Evolutionary conservation across 1,284 basidiomycete species (phyloP), one percentile per base, ranked within the genome.

Genomic region (Ceratobasidium sp.): DNA sequence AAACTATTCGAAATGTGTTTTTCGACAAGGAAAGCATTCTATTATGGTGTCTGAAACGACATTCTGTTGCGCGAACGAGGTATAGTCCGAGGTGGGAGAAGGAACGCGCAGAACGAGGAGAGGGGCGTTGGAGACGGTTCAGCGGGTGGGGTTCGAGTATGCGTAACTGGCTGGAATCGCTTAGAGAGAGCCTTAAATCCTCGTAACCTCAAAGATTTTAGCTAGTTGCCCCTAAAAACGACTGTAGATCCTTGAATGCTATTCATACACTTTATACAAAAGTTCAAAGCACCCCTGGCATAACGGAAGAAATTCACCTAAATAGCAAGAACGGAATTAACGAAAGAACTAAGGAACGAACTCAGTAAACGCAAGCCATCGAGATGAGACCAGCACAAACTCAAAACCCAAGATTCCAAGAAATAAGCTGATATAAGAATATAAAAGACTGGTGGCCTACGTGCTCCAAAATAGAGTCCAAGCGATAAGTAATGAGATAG

Each of bases 51-150:
- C 40, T 76, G 28, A 46, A 46, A 26, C 61, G 51, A 15, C 72
- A 66, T 33, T n/a, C 44, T 28, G 23, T 20, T n/a, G 46, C 33
- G 5, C 60, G 72, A 33, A 56, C 13, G 40, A 49, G 44, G 39
- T 40, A 76, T 39, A 28, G 49, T 6, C 61, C 61, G 6, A 66
- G 33, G n/a, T 76, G 72, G 72, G 61, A 76, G 61, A 64, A 46
- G n/a, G 18, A 53, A 46, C 55, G 72, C 61, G 72, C 72, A 18
- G 72, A 76, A 26, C 61, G 39, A 49, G 72, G 72, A 28, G 39
- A 64, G 53, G 72, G 72, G 23, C 40, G 39, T 23, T 76, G 72
- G 61, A 66, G 72, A 20, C 23, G 72, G 51, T 76, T 76, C 44
- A 44, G 72, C 12, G 72, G 72, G 33, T 76, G 72, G 46, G 72